Conservation (phyloP, 805 yeast genomes). For the Ogataea chonburiensis region DNA sequence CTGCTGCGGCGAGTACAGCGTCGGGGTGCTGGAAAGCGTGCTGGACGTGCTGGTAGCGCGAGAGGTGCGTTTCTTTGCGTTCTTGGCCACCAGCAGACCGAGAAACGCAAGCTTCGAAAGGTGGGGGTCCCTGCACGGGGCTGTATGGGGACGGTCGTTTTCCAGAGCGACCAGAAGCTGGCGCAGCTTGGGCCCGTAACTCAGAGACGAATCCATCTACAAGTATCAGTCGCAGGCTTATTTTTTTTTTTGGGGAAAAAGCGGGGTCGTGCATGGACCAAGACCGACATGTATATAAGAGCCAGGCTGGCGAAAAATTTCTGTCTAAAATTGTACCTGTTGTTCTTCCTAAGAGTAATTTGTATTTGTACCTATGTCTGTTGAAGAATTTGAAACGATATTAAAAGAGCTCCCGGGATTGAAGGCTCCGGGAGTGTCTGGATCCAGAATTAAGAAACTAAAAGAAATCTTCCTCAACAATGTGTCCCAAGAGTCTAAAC, state of each 20-base stretch:
- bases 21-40: constrained; percentile 18
- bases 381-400: constrained; percentile 47
- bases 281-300: constrained; percentile 2
- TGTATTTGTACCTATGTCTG: constrained; percentile 20
- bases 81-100: constrained; percentile 8
- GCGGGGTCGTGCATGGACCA: no score
- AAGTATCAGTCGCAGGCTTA: not conserved
- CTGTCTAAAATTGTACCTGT: constrained; percentile 6
- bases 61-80: constrained; percentile 4
- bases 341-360: constrained; percentile 15
- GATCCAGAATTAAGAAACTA: constrained; percentile 86
- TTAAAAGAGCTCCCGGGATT: constrained; percentile 52
- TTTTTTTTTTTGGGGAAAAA: constrained; percentile 1
- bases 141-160: not conserved
- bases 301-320: constrained; percentile 30
- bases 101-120: constrained; percentile 9
- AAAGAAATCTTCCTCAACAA: constrained; percentile 75
- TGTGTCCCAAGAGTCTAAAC: constrained; percentile 47
- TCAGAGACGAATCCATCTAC: not conserved
- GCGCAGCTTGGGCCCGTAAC: constrained; percentile 9
- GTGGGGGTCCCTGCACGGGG: not conserved
- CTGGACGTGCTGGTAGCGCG: constrained; percentile 4
- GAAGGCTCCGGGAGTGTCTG: constrained; percentile 91
- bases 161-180: constrained; percentile 8
- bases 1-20: constrained; percentile 20